Percentiles rank a stretch among this genome's conserved stretches.
phyloP scores from a whole-genome alignment of 495 filamentous ascomycete genomes.

The Cetradonia linearis region DNA sequence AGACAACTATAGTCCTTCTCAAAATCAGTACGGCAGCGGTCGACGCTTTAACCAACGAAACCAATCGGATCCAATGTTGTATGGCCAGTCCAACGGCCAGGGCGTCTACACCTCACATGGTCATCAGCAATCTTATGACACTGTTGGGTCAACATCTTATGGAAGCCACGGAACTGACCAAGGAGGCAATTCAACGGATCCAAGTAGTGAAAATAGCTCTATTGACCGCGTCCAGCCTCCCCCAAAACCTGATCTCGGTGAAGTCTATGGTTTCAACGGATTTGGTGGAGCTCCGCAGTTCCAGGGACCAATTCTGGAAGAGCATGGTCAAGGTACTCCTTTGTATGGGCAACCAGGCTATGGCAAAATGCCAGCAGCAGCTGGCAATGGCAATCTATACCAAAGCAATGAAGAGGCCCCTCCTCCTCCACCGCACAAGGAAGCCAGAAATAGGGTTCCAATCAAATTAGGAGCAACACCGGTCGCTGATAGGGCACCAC shows the following conservation, averaged over 20 bases:
- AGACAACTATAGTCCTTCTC: slow-evolving; percentile 39
- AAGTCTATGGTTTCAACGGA: slow-evolving; percentile 46
- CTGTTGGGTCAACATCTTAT: slow-evolving; percentile 61
- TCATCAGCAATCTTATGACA: slow-evolving; percentile 75
- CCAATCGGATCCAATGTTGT: slow-evolving; percentile 37
- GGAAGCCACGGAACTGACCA: slow-evolving; percentile 59
- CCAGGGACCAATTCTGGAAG: slow-evolving; percentile 30
- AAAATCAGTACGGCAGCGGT: slow-evolving; percentile 35
- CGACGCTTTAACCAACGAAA: slow-evolving; percentile 41
- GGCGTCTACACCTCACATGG: slow-evolving; percentile 53
- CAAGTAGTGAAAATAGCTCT: slow-evolving; percentile 84
- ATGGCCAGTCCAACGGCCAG: slow-evolving; percentile 31
- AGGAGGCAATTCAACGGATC: slow-evolving; percentile 74
- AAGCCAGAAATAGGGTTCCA: slow-evolving; percentile 17
- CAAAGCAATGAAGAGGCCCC: slow-evolving; percentile 31
- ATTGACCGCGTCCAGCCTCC: slow-evolving; percentile 60
- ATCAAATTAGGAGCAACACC: slow-evolving; percentile 20
- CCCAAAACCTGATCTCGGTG: slow-evolving; percentile 43
- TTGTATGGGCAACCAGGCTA: slow-evolving; percentile 23
- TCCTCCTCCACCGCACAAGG: slow-evolving; percentile 24
- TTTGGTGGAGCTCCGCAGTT: slow-evolving; percentile 38
- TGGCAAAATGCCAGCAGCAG: slow-evolving; percentile 21
- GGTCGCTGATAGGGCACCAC: slow-evolving; percentile 26
- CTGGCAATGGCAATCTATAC: slow-evolving; percentile 19
- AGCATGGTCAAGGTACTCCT: slow-evolving; percentile 28